Base-by-base conservation (phyloP, 352 stramenopile genomes). In the Pythium aristosporum region DNA sequence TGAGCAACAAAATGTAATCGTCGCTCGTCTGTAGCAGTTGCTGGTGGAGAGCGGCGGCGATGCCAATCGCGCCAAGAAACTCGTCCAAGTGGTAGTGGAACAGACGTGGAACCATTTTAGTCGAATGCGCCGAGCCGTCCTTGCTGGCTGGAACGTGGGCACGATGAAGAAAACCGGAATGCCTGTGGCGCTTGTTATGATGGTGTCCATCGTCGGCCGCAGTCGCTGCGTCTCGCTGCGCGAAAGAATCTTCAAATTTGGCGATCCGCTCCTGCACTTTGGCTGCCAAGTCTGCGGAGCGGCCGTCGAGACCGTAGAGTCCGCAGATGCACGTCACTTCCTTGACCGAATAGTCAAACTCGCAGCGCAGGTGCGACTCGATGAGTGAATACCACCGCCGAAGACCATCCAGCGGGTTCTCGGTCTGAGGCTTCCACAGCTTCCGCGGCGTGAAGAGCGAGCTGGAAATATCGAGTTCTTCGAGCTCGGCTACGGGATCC, bases 301-400 rank as follows among this genome's bases (percentile, higher is more conserved):
- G 57, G 15, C 71, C 72, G 50, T 93, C 82, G 16, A 94, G 58
- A 0, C 85, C 83, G 44, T 89, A 94, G 6, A 90, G 67, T 18
- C 83, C 85, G 55, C 85, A 94, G 6, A 91, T 50, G 56, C 85
- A 92, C 41, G 74, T 75, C 20, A 80, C 69, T 68, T 89, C 76
- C 32, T 85, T 87, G 28, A 92, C 79, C 21, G 83, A 89, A 53
- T 91, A 90, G 55, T 92, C 81, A 47, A 92, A 91, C 52, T 92
- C 85, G 36, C 79, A 89, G 32, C 80, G 77, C 44, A 93, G 67
- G 54, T 93, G 85, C 15, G 85, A 91, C 70, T 93, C 85, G 39
- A 91, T 93, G 15, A 91, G 71, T n/a, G 82, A 76, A 65, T 89
- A 91, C 85, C 85, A 94, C 0, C 78, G 75, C 30, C 88, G 83